Evolutionary conservation across 2,329 filamentous ascomycete genomes (phyloP), one percentile per base, ranked within the genome.

Genomic region (Cladosporium sp.): DNA sequence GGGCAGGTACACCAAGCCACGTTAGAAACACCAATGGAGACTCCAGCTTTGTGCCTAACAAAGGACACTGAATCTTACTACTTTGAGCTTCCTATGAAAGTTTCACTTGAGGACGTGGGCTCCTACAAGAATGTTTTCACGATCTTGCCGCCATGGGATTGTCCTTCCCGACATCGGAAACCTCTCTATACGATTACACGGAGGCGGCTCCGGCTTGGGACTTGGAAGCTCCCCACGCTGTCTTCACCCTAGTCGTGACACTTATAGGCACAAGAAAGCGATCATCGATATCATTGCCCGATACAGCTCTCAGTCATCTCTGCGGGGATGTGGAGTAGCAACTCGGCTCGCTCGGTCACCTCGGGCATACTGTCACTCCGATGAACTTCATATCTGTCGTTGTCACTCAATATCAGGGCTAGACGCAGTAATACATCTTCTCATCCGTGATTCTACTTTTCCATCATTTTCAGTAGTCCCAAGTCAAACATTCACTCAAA

Each of bases 1-100:
- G 63, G 80, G 80, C 11, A 74, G 79, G 64, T 84, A 78, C 66
- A 71, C 76, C 43, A 75, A 73, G 64, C 70, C 76, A 25, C 70
- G 74, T 50, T 73, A 65, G 43, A 17, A 20, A 30, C 55, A 25
- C 12, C 5, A 22, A 22, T 15, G 7, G 25, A 19, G 25, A 20
- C 7, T 19, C 11, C 6, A 37, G 11, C 49, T 25, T 36, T 20
- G n/a, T 50, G 28, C 20, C 28, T 8, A 3, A 28, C 20, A 15
- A n/a, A 9, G 1, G 40, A 43, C 40, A 20, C 19, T 11, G n/a
- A 4, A 11, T 25, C 40, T 5, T 20, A 25, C 40, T 6, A 2
- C 5, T 7, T 1, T 12, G 14, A 14, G 20, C 1, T 2, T 43
- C 19, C 5, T 8, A 42, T 42, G 3, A 11, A 20, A 20, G 3